Base-by-base conservation (phyloP, 495 filamentous ascomycete genomes). In the Penicillium coffeae region DNA sequence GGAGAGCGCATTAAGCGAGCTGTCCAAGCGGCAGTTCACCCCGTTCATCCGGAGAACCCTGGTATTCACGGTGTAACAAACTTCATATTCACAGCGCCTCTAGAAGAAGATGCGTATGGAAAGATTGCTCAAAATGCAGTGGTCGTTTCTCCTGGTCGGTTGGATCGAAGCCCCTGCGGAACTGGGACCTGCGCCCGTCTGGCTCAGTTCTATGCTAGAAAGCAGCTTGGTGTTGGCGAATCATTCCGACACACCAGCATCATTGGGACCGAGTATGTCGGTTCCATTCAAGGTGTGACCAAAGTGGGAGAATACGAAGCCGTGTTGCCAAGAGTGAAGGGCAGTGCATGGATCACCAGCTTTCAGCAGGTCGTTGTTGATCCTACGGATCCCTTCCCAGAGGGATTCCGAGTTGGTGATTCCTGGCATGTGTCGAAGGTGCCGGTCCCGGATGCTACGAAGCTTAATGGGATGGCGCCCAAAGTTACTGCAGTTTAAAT, bases 81-180 rank as follows among this genome's bases (percentile, higher is more conserved):
- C 19, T 27, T 49, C 3, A 39, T 49, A 8, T 49, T 49, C 25
- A 42, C 20, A n/a, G 47, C 35, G 3, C 12, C 2, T 1, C 13
- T 37, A 4, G 38, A 21, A 10, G 1, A 6, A 19, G 27, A 42
- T 38, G 14, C 21, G 20, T 16, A 20, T 18, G n/a, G 14, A 1
- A 34, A 35, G 12, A 8, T 21, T 19, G 27, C 9, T 21, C 13
- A 6, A 6, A 45, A 32, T 35, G 38, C 38, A 4, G 22, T 39
- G 30, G 47, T 49, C 18, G 4, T 49, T 10, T 42, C 47, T 19
- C 47, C 47, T 15, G 47, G 47, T 42, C 19, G 47, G 6, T n/a
- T 42, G n/a, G 27, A 19, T 9, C 47, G 47, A 9, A 49, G 38
- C 37, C 38, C 47, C 10, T 49, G 38, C 5, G 47, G 47, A 6